Evolutionary conservation across 2,329 filamentous ascomycete species (phyloP).

Genomic region (Plectosphaerella cucumerina): DNA sequence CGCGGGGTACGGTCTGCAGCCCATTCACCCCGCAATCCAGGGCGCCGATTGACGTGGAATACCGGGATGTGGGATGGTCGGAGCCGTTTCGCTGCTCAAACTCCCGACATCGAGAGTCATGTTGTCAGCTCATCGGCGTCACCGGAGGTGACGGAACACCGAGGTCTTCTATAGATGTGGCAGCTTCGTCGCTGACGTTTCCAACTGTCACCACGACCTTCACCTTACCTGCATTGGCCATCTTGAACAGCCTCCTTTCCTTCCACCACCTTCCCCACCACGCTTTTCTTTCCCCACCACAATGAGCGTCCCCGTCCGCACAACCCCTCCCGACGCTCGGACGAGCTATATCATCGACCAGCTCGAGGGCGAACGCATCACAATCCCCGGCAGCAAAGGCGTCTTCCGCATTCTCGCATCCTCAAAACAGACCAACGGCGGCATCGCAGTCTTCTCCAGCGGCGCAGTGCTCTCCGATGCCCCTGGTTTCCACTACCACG

Average conservation of each 20-base stretch:
- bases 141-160: no score
- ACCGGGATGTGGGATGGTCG: no score
- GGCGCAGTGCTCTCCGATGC: slow-evolving; percentile 40
- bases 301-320: slow-evolving; percentile 26
- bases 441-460: slow-evolving; percentile 46
- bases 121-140: no score
- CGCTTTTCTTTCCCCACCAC: not conserved
- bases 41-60: no score
- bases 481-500: slow-evolving; percentile 53
- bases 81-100: no score
- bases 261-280: not conserved
- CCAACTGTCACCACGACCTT: no score
- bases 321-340: slow-evolving; percentile 29
- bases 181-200: no score
- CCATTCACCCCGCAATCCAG: no score
- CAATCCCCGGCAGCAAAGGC: slow-evolving; percentile 48
- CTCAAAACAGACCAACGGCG: slow-evolving; percentile 44
- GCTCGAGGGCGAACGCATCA: slow-evolving; percentile 45
- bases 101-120: no score
- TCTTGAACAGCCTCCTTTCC: not conserved
- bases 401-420: slow-evolving; percentile 47
- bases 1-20: no score
- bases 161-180: no score
- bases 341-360: slow-evolving; percentile 42
- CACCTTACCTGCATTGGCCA: not conserved